Base-by-base conservation (phyloP, 2,329 filamentous ascomycete genomes). In the Fusarium robinianum region DNA sequence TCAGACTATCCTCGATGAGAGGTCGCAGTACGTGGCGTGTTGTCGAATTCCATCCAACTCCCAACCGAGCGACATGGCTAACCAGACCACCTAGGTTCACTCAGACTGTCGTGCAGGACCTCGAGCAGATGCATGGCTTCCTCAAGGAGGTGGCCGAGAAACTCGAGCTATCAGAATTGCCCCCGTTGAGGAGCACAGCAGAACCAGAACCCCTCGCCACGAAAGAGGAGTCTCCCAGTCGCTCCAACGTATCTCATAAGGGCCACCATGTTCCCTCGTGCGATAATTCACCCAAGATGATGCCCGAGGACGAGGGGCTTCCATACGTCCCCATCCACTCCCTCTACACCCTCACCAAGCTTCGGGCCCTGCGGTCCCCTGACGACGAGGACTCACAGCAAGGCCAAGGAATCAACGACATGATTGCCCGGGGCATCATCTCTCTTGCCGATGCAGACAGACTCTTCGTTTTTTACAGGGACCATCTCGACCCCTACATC, bases 401-500 rank as follows among this genome's bases (percentile, higher is more conserved):
- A 1, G 34, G 27, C 1, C 42, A 35, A 4, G 47, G 39, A 10
- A 41, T 54, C 12, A 47, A 60, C 14, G 67, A 69, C 41, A 60
- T 69, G 5, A 63, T 69, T 8, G 54, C 64, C 3, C 55, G 55
- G 3, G 75, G 75, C 1, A 48, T 67, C 9, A 62, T 79, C 7
- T 68, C 71, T 1, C 38, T 74, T 3, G 63, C 68, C 3, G 74
- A 78, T 41, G 76, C 76, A 1, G 70, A 78, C 33, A 68, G 75
- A 26, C 65, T 79, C 0, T 79, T 78, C 55, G 62, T 66, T 3
- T 69, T 76, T 23, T 79, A 76, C 49, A 71, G 69, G 41, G 68
- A 72, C 32, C 71, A 69, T 0, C 70, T 78, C 44, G 76, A 78
- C 41, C 70, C 75, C 26, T 72, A 74, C 23, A 70, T 79, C 30